Base-by-base conservation (phyloP, 352 stramenopile genomes). In the Thalassiosira livingstoniorum region DNA sequence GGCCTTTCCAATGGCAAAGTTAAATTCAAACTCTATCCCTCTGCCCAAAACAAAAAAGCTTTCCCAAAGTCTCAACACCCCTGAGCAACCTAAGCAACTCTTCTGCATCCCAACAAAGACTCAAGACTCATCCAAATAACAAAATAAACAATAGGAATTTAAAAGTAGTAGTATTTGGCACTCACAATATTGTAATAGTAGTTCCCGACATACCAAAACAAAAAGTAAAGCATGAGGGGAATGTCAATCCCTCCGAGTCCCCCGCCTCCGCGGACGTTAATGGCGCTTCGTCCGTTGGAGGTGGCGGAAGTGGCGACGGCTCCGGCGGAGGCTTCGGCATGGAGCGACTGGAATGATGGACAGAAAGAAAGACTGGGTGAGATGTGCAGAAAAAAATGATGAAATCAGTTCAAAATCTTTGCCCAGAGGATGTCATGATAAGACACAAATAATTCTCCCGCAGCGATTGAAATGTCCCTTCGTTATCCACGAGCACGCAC, bases 161-260 rank as follows among this genome's bases (percentile, higher is more conserved):
- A 15, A 47, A 47, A n/a, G n/a, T n/a, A n/a, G n/a, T n/a, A n/a
- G n/a, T n/a, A n/a, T n/a, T n/a, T 51, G 42, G 23, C 10, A 80
- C 72, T 80, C 54, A 80, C 72, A 67, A 78, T 77, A 37, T 81
- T 74, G 76, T 78, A 90, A 71, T 94, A 95, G 82, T 96, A 96
- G 78, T 96, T 96, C 61, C 92, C 92, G 42, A 96, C 73, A 81
- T 96, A 96, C 92, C 92, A 96, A 42, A 96, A 93, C 53, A 85
- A 80, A 79, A 96, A 96, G 81, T 95, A 95, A 10, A 87, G 60
- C 27, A 96, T 80, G 15, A 96, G 80, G 34, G 90, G 84, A 79
- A 95, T 71, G 80, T 96, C 92, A 25, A 95, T 69, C 37, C 78
- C 78, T 58, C 60, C 63, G 11, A 70, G 34, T 1, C 39, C 31